Evolutionary conservation across 176 grass and related monocot genomes (phyloP).

Genomic region (Alloteropsis semialata): DNA sequence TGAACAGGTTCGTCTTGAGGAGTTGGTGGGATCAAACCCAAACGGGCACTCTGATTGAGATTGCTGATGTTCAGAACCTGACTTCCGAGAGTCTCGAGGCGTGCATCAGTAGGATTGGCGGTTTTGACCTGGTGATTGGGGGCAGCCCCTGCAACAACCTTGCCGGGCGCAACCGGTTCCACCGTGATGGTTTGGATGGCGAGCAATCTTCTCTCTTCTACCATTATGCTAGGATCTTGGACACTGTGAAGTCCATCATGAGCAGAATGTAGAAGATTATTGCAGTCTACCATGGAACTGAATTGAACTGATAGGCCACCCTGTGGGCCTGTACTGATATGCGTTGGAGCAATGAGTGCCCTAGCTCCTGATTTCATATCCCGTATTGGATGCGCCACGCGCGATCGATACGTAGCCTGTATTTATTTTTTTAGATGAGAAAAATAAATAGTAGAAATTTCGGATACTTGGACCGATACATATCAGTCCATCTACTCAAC

Average conservation of each 20-base stretch:
- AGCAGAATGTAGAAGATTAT: not conserved
- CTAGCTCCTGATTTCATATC: constrained; percentile 55
- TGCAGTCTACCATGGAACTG: not conserved
- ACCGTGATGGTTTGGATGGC: constrained; percentile 63
- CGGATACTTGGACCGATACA: no score
- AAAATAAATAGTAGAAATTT: no score
- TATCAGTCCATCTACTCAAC: no score
- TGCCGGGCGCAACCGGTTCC: constrained; percentile 56
- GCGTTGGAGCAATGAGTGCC: constrained; percentile 65
- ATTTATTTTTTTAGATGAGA: no score
- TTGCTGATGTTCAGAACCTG: constrained; percentile 52
- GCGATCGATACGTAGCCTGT: no score
- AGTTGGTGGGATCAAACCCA: constrained; percentile 92
- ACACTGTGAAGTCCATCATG: constrained; percentile 62
- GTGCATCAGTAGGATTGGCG: constrained; percentile 42
- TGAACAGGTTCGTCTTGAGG: constrained; percentile 54
- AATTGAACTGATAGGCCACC: no score
- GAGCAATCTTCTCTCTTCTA: constrained; percentile 75
- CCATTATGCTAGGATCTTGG: constrained; percentile 66
- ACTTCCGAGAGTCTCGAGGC: constrained; percentile 19
- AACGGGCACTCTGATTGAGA: constrained; percentile 54
- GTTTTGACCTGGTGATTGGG: constrained; percentile 76
- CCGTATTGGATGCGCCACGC: no score
- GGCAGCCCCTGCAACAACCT: constrained; percentile 91
- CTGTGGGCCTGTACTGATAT: no score